Percentiles rank a stretch among this genome's conserved stretches.
Conservation (phyloP, 768 basidiomycete species). For the Termitomyces sp. region DNA sequence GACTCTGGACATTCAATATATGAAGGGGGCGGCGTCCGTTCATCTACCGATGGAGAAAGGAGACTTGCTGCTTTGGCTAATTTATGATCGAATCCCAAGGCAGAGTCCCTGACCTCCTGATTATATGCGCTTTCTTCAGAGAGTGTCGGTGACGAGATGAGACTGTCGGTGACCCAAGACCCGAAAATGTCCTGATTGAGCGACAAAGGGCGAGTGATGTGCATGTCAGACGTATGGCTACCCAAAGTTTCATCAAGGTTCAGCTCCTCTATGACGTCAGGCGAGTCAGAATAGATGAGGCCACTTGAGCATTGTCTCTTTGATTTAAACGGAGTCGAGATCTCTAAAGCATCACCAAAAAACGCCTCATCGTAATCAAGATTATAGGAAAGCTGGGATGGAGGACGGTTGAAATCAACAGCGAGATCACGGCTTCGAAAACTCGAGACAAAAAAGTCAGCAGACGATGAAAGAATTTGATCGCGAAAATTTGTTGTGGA, state of each 20-base stretch:
- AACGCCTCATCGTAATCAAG: conserved; percentile 17
- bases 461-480: conserved; percentile 5
- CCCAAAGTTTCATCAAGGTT: neutral
- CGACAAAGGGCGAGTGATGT: conserved; percentile 1
- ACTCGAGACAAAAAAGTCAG: conserved; percentile 14
- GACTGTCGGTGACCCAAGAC: conserved; percentile 39
- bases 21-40: neutral
- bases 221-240: neutral
- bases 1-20: neutral
- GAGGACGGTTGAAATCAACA: conserved; percentile 38
- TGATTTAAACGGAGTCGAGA: conserved; percentile 26
- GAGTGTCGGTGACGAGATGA: conserved; percentile 39
- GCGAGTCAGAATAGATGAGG: neutral
- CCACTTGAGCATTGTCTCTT: conserved; percentile 3
- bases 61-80: neutral
- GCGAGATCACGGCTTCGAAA: conserved; percentile 19
- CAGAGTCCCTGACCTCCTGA: neutral
- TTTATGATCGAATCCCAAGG: neutral
- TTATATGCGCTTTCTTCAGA: conserved; percentile 14
- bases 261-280: neutral
- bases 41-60: neutral
- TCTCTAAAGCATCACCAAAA: conserved; percentile 19
- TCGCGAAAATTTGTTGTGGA: neutral
- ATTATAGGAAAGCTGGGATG: conserved; percentile 31
- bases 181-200: conserved; percentile 10